Conservation (phyloP, 345 rosid genomes). For the Noccaea bulbosa region DNA sequence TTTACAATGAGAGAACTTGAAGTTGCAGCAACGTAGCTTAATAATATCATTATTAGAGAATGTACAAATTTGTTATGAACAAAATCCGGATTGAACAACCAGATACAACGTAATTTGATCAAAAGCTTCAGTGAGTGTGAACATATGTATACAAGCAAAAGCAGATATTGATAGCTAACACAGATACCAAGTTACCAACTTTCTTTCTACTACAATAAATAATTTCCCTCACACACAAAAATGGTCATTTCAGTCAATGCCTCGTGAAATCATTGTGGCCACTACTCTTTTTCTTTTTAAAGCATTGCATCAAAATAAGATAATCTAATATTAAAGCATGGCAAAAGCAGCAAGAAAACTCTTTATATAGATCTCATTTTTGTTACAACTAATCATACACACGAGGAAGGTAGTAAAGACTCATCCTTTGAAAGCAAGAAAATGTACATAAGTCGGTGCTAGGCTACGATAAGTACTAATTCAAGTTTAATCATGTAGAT, state of each 20-base stretch:
- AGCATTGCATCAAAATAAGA: background rate
- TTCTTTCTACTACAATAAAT: slow-evolving; percentile 3
- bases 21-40: background rate
- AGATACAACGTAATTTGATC: background rate
- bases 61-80: background rate
- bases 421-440: slow-evolving; percentile 19
- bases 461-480: background rate
- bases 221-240: background rate
- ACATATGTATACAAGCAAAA: background rate
- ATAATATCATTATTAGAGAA: background rate
- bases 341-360: background rate
- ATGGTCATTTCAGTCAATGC: slow-evolving; percentile 22
- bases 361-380: slow-evolving; percentile 2
- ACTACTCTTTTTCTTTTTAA: slow-evolving; percentile 24
- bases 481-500: slow-evolving; percentile 9
- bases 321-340: slow-evolving; percentile 6
- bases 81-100: background rate
- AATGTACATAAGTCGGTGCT: background rate
- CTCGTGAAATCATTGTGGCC: slow-evolving; percentile 16
- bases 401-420: slow-evolving; percentile 18
- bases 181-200: background rate
- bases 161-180: slow-evolving; percentile 16
- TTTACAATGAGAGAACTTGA: background rate
- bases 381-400: slow-evolving; percentile 21
- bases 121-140: background rate